Evolutionary conservation across 495 filamentous ascomycete genomes (phyloP).

Genomic region (Aspergillus bridgeri): DNA sequence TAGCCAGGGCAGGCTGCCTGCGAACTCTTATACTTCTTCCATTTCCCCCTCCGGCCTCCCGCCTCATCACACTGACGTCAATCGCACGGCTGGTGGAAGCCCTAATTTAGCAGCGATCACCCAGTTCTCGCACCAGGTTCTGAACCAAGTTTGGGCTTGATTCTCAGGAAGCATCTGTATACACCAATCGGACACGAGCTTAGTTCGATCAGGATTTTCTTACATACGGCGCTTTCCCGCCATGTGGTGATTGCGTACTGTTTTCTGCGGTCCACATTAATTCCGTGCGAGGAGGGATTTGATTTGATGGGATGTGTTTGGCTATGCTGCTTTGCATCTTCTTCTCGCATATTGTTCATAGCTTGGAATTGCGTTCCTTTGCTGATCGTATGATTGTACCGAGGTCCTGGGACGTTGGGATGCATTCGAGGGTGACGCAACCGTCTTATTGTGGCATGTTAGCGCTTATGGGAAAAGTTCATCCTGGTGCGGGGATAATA

Average conservation of each 20-base stretch:
- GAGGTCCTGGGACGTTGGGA: too few species aligned
- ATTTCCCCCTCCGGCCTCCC: conserved; percentile 9
- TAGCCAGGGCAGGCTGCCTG: not conserved
- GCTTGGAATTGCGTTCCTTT: not conserved
- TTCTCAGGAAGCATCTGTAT: not conserved
- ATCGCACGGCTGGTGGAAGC: conserved; percentile 17
- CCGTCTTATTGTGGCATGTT: not conserved
- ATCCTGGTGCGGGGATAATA: not conserved
- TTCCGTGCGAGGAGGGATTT: not conserved
- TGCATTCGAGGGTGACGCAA: not conserved
- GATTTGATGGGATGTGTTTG: not conserved
- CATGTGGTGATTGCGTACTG: not conserved
- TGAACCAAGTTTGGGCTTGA: not conserved
- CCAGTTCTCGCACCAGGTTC: not conserved
- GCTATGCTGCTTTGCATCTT: not conserved
- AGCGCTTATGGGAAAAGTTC: not conserved
- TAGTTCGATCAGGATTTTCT: not conserved
- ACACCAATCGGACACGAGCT: not conserved
- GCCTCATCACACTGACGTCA: conserved; percentile 26
- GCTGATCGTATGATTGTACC: not conserved
- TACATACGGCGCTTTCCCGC: not conserved
- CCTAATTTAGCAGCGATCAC: conserved; percentile 2
- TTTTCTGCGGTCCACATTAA: not conserved
- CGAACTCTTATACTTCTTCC: conserved; percentile 9
- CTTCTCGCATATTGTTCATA: not conserved